phyloP scores from a whole-genome alignment of 2,329 filamentous ascomycete species.

The Endoconidiophora polonica region DNA sequence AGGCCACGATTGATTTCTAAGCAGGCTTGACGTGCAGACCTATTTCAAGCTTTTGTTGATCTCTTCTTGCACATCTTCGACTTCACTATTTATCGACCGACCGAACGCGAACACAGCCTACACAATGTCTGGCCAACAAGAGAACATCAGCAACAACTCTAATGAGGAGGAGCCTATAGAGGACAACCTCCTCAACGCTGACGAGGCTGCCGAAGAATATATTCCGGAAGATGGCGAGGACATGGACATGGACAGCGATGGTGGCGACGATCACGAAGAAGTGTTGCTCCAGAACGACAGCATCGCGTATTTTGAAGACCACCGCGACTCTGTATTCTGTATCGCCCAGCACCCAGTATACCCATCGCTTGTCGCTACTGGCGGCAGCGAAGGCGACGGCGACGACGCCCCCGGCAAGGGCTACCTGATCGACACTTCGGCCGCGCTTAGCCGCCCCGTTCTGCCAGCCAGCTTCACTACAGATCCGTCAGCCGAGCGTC shows the following conservation, averaged over 20 bases:
- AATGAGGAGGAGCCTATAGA: conserved; percentile 9
- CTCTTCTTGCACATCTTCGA: neutral
- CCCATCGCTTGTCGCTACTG: conserved; percentile 67
- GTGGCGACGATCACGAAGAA: conserved; percentile 46
- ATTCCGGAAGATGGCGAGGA: conserved; percentile 37
- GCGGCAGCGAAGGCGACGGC: conserved; percentile 48
- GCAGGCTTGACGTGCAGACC: neutral
- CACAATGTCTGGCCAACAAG: conserved; percentile 6
- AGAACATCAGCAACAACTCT: neutral
- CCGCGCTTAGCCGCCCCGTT: conserved; percentile 45
- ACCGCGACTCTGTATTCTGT: conserved; percentile 84
- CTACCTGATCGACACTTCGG: conserved; percentile 64
- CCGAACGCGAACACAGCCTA: neutral
- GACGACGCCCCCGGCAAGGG: conserved; percentile 56
- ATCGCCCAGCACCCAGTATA: conserved; percentile 81
- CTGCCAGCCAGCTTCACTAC: conserved; percentile 62
- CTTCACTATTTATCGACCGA: neutral
- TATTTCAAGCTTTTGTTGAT: neutral
- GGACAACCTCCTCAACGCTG: conserved; percentile 9
- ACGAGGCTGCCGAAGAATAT: conserved; percentile 16
- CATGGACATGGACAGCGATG: conserved; percentile 63
- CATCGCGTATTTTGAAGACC: conserved; percentile 74
- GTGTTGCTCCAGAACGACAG: conserved; percentile 82
- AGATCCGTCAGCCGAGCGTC: conserved; percentile 24
- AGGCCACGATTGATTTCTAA: conserved; percentile 1